A percentile compares a stretch with the other conserved stretches of the same genome.
These are phyloP conservation scores for Eimeria sp. DNA, from an alignment of 169 alveolate species.

Conservation along the genomic window DNA sequence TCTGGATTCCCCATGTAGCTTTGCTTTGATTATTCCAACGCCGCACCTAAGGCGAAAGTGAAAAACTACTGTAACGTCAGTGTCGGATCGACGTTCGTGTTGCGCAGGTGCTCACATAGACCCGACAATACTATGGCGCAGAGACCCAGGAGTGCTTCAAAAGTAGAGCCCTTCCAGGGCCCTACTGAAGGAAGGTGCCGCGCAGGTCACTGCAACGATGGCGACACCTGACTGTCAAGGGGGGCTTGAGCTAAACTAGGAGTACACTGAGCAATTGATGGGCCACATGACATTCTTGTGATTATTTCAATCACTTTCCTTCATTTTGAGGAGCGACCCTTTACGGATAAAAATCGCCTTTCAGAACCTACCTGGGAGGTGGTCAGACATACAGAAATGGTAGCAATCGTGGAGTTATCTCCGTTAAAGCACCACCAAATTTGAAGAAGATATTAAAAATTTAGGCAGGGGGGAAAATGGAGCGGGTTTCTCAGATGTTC, in stretches of 20 bases:
- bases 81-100: neutral
- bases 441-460: neutral
- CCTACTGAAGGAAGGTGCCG: neutral
- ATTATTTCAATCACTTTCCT: neutral
- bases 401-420: neutral
- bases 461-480: neutral
- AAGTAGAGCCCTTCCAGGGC: neutral
- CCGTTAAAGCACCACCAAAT: neutral
- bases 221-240: neutral
- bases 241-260: neutral
- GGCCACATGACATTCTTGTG: neutral
- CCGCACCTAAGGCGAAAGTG: neutral
- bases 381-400: neutral
- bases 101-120: constrained; percentile 51
- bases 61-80: neutral
- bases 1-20: too few species aligned
- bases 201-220: neutral
- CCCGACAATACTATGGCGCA: constrained; percentile 25
- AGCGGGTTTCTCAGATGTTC: neutral
- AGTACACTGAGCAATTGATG: neutral
- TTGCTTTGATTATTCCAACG: neutral
- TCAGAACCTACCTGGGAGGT: neutral
- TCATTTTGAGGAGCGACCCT: neutral
- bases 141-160: constrained; percentile 9
- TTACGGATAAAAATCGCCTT: too few species aligned